phyloP scores from a whole-genome alignment of 306 rosid species.

The Rosa multiflora region DNA sequence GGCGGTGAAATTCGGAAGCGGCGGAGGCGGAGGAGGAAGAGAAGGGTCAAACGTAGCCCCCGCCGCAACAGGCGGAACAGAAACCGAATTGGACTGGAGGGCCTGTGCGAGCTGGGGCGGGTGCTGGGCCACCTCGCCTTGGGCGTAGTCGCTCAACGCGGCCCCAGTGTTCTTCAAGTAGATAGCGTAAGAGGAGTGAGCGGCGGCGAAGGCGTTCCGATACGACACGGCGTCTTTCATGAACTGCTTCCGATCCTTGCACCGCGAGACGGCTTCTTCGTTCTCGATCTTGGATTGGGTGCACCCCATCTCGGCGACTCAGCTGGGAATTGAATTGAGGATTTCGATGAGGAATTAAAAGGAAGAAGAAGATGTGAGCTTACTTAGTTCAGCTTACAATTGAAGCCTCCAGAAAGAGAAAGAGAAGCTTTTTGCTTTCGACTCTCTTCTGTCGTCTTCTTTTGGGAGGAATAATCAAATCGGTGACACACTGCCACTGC shows the following conservation, averaged over 20 bases:
- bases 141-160: constrained; percentile 74
- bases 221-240: constrained; percentile 72
- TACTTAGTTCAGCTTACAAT: not conserved
- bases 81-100: not conserved
- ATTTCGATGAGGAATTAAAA: not conserved
- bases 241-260: constrained; percentile 72
- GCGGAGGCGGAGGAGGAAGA: constrained; percentile 61
- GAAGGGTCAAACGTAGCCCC: constrained; percentile 13
- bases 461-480: not conserved
- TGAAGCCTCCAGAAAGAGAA: constrained; percentile 15
- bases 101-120: constrained; percentile 25
- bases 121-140: constrained; percentile 50
- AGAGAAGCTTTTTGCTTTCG: not conserved
- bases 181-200: constrained; percentile 68
- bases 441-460: not conserved
- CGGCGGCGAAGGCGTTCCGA: constrained; percentile 91
- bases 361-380: not conserved
- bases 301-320: constrained; percentile 62
- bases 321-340: not conserved
- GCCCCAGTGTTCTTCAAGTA: constrained; percentile 82
- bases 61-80: not conserved
- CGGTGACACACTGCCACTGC: too few species aligned
- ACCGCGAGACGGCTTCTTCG: constrained; percentile 84
- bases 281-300: constrained; percentile 92
- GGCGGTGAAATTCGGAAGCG: constrained; percentile 25